Conservation (phyloP, 371 early-diverging fungal species). For the Mucor piriformis region DNA sequence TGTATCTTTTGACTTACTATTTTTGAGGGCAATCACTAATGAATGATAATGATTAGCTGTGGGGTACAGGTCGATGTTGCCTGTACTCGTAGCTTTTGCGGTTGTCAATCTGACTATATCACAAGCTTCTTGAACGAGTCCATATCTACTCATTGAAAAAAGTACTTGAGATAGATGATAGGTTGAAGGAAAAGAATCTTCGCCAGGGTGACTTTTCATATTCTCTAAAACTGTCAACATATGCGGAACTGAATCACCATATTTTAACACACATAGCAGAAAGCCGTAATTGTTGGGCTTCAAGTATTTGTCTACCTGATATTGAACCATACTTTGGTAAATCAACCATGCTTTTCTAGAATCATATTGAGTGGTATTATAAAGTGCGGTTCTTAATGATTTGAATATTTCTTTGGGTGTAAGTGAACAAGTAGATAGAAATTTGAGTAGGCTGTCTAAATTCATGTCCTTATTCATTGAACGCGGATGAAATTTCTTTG, state of each 20-base stretch:
- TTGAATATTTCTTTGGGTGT: constrained; percentile 22
- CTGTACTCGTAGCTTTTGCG: not conserved
- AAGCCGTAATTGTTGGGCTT: constrained; percentile 42
- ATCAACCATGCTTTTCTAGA: constrained; percentile 38
- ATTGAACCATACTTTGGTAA: constrained; percentile 36
- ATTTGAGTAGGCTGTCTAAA: constrained; percentile 1
- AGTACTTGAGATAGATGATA: constrained; percentile 35
- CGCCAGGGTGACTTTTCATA: constrained; percentile 24
- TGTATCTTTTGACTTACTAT: not conserved
- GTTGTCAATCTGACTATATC: constrained; percentile 20
- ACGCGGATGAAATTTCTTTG: constrained; percentile 11
- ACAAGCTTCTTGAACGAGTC: constrained; percentile 27
- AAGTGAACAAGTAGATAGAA: not conserved
- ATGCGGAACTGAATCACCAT: constrained; percentile 19
- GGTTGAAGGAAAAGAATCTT: not conserved
- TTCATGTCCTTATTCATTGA: constrained; percentile 15
- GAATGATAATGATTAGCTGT: constrained; percentile 35
- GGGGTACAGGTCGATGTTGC: constrained; percentile 4
- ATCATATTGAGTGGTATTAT: constrained; percentile 28
- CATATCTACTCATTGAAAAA: constrained; percentile 38
- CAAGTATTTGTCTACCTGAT: constrained; percentile 26
- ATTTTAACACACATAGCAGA: constrained; percentile 41
- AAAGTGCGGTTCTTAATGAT: constrained; percentile 35
- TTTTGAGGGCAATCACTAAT: constrained; percentile 30
- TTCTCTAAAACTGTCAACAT: constrained; percentile 35